Conservation (phyloP, 2,329 filamentous ascomycete species). For the Fusarium sororula region DNA sequence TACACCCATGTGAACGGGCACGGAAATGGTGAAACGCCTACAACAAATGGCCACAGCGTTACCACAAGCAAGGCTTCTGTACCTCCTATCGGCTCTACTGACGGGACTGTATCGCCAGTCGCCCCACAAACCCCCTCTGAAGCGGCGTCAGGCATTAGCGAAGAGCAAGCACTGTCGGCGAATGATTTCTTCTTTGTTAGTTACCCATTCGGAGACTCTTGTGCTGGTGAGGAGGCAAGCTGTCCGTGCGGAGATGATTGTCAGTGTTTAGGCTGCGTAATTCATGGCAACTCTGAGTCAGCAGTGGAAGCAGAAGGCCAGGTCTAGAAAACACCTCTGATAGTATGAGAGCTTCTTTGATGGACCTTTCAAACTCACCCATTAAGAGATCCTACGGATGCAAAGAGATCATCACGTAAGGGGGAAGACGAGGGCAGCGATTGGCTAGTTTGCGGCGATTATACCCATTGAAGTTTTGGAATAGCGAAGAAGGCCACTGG, state of each 20-base stretch:
- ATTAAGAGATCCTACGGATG: not conserved
- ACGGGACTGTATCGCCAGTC: slow-evolving; percentile 49
- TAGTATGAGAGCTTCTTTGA: not conserved
- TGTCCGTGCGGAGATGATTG: slow-evolving; percentile 70
- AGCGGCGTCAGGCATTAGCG: slow-evolving; percentile 53
- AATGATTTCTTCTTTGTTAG: slow-evolving; percentile 69
- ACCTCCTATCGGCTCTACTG: slow-evolving; percentile 22
- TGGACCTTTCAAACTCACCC: not conserved
- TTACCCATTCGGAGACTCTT: slow-evolving; percentile 59
- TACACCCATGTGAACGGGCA: slow-evolving; percentile 40
- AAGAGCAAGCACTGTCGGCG: slow-evolving; percentile 62
- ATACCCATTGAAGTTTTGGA: slow-evolving; percentile 28
- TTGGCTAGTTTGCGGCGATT: slow-evolving; percentile 3
- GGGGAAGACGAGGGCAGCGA: not conserved
- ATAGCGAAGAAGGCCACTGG: not conserved
- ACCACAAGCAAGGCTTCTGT: slow-evolving; percentile 26
- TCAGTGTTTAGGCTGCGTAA: slow-evolving; percentile 65
- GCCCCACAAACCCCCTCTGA: slow-evolving; percentile 59
- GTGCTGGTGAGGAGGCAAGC: slow-evolving; percentile 58
- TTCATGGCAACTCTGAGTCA: slow-evolving; percentile 54
- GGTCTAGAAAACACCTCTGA: not conserved
- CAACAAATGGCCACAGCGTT: slow-evolving; percentile 24
- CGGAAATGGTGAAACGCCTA: slow-evolving; percentile 29
- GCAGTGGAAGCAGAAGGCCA: slow-evolving; percentile 4
- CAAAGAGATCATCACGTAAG: not conserved